Base-by-base conservation (phyloP, 768 basidiomycete species). In the Psilocybe sp. region DNA sequence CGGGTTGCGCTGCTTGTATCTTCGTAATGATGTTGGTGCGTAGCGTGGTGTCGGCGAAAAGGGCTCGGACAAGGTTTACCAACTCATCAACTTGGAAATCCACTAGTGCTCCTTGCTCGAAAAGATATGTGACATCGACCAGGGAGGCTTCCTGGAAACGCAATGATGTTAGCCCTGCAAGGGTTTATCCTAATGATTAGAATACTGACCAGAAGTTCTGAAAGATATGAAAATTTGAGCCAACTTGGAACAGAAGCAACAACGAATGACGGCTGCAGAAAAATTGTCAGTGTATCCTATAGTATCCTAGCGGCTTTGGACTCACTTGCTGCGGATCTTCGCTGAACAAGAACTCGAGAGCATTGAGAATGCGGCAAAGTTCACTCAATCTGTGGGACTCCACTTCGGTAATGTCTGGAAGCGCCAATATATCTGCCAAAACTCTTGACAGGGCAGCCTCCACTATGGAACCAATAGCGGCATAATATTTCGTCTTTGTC, bases 151-250 rank as follows among this genome's bases (percentile, higher is more conserved):
- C 92, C 92, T 94, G 57, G 23, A 44, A 66, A n/a, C 34, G 14
- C n/a, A 39, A 23, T 32, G 31, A 40, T 13, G 18, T n/a, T 12
- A 7, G 32, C 40, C 50, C 23, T 50, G 47, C 35, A 34, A n/a
- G n/a, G 20, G 36, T 43, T 39, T 42, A 14, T 39, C 14, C 5
- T 15, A n/a, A 34, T 13, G 18, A 36, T 40, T 47, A n/a, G 54
- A 44, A 3, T 20, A 75, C 88, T 40, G 52, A 94, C 93, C 75
- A 98, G 65, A 11, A 98, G 77, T 65, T 97, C 94, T 1, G 91
- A 91, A 4, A 97, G 76, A 66, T 98, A 98, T 15, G 89, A 92
- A 66, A 91, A 96, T 66, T 96, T 96, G 58, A 97, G 75, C 95
- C 95, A 98, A 11, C 82, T 85, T 1, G 91, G 88, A n/a, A 95